phyloP scores from a whole-genome alignment of 148 eudicot species.

The Beta vulgaris region DNA sequence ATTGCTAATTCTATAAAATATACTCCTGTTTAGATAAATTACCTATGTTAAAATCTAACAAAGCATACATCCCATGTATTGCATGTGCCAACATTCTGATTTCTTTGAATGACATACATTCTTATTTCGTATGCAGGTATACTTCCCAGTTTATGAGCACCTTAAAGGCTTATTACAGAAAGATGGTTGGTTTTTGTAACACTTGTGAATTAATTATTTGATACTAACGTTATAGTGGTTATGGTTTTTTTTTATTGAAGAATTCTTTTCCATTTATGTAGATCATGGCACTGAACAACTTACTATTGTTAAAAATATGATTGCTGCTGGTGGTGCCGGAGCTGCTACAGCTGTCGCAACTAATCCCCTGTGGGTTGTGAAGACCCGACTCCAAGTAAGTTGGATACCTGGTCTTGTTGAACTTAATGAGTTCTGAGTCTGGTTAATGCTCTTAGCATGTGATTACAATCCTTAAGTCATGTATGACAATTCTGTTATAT shows the following conservation, averaged over 20 bases:
- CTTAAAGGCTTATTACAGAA: slow-evolving; percentile 61
- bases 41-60: too few relatives aligned
- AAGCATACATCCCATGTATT: too few relatives aligned
- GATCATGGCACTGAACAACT: slow-evolving; percentile 56
- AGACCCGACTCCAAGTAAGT: slow-evolving; percentile 97
- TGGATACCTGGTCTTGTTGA: slow-evolving; percentile 11
- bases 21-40: too few relatives aligned
- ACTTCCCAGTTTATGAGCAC: slow-evolving; percentile 79
- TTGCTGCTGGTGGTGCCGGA: slow-evolving; percentile 95
- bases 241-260: slow-evolving; percentile 3
- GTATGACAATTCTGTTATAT: neutral
- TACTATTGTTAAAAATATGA: slow-evolving; percentile 75
- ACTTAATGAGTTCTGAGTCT: neutral
- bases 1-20: too few relatives aligned
- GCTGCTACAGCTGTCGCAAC: slow-evolving; percentile 76
- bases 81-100: slow-evolving; percentile 18
- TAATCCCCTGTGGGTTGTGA: slow-evolving; percentile 98
- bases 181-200: slow-evolving; percentile 52
- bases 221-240: slow-evolving; percentile 3
- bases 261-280: slow-evolving; percentile 22
- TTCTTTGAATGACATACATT: slow-evolving; percentile 37
- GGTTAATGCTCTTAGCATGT: neutral
- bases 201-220: slow-evolving; percentile 11
- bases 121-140: slow-evolving; percentile 63
- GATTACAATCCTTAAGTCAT: neutral